Conservation (phyloP, 176 grass and related monocot genomes). For the Juncus inflexus region DNA sequence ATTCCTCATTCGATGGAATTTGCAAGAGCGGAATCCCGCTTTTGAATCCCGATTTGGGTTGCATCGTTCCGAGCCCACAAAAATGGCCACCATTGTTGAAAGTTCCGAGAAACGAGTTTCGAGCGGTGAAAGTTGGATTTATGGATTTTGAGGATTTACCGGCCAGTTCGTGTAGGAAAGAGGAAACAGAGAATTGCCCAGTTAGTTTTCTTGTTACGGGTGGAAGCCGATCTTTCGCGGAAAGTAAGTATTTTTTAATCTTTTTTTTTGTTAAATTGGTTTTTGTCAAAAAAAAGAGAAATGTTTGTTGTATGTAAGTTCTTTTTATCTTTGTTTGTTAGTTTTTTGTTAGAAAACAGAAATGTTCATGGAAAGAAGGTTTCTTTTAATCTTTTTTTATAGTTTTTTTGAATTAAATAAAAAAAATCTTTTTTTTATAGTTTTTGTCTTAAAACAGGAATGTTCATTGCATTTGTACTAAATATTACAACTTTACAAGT, state of each 20-base stretch:
- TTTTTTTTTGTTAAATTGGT: not conserved
- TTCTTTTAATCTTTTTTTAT: too few relatives aligned
- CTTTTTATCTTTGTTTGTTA: too few relatives aligned
- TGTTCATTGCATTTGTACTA: too few relatives aligned
- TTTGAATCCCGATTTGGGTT: slow-evolving; percentile 32
- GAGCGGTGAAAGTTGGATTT: slow-evolving; percentile 30
- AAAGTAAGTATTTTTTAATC: slow-evolving; percentile 21
- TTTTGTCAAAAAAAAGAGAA: too few relatives aligned
- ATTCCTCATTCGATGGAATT: slow-evolving; percentile 37
- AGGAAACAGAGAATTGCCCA: slow-evolving; percentile 7
- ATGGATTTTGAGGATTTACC: slow-evolving; percentile 26
- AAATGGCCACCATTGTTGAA: slow-evolving; percentile 47
- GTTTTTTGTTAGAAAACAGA: too few relatives aligned
- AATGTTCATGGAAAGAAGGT: too few relatives aligned
- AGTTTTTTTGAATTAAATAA: too few relatives aligned
- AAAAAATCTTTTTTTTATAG: too few relatives aligned
- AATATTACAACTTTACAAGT: too few relatives aligned
- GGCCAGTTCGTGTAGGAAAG: not conserved
- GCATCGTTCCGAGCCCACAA: slow-evolving; percentile 43
- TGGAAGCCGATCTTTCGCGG: slow-evolving; percentile 30
- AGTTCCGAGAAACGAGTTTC: slow-evolving; percentile 36
- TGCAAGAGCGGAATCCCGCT: slow-evolving; percentile 47
- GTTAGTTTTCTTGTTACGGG: slow-evolving; percentile 46
- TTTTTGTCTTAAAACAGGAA: too few relatives aligned
- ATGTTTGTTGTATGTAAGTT: too few relatives aligned